Conservation (phyloP, 768 basidiomycete species). For the Cystoderma amianthinum region DNA sequence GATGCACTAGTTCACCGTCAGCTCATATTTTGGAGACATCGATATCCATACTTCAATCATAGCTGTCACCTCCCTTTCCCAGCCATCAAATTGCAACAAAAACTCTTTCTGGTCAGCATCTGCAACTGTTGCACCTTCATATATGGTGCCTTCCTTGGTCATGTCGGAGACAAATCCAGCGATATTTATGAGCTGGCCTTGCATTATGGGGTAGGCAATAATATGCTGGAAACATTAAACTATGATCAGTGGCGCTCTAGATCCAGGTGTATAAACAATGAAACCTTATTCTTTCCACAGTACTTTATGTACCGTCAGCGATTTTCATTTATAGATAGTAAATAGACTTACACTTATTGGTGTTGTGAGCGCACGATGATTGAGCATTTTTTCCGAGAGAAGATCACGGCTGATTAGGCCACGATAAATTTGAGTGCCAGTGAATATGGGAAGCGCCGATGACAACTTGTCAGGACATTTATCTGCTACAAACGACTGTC, state of each 20-base stretch:
- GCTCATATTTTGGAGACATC: background rate
- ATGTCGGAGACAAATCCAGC: constrained; percentile 15
- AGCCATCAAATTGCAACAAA: constrained; percentile 11
- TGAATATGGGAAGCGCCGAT: background rate
- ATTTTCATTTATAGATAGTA: background rate
- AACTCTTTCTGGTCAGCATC: constrained; percentile 18
- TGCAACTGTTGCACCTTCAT: constrained; percentile 18
- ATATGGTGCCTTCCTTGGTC: constrained; percentile 12
- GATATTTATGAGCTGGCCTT: constrained; percentile 21
- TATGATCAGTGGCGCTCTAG: background rate
- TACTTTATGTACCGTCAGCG: background rate
- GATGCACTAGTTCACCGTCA: constrained; percentile 10
- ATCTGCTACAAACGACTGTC: background rate
- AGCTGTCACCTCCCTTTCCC: constrained; percentile 20
- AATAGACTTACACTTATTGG: background rate
- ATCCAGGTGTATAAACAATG: background rate
- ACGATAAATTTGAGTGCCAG: background rate
- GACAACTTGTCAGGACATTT: background rate
- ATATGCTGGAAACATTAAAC: constrained; percentile 17
- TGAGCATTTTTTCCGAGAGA: background rate
- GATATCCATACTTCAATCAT: constrained; percentile 9
- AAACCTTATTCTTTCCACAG: background rate
- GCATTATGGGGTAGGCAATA: constrained; percentile 22
- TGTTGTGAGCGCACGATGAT: too few species aligned
- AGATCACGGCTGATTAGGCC: background rate